These are phyloP conservation scores for Coemansia sp. DNA, from an alignment of 192 early-diverging fungal genomes.

Conservation along the genomic window DNA sequence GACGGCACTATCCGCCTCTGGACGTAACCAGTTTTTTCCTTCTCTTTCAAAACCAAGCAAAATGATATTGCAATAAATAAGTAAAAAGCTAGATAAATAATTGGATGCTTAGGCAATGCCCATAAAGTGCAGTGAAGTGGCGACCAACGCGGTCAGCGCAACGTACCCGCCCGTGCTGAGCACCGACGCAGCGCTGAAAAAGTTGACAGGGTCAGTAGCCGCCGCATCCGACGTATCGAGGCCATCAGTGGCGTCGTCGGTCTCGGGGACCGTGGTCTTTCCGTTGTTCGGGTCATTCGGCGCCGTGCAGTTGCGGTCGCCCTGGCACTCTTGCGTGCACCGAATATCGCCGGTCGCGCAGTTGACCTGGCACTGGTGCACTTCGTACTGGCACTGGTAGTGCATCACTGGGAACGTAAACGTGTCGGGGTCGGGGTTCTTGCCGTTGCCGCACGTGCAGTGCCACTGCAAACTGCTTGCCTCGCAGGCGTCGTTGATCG, in stretches of 20 bases:
- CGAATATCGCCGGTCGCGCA: conserved; percentile 53
- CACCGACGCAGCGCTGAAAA: conserved; percentile 43
- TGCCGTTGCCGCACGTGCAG: conserved; percentile 53
- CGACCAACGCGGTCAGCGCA: conserved; percentile 34
- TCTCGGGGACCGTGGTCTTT: conserved; percentile 34
- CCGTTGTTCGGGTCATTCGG: conserved; percentile 52
- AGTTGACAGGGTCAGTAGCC: conserved; percentile 33
- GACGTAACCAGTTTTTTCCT: conserved; percentile 51
- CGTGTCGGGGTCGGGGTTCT: conserved; percentile 50
- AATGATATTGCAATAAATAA: conserved; percentile 3
- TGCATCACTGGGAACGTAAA: conserved; percentile 56
- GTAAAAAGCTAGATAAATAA: not conserved
- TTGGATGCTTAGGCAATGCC: conserved; percentile 24
- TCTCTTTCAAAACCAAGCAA: not conserved
- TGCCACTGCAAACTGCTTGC: conserved; percentile 42
- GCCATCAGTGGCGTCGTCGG: conserved; percentile 35
- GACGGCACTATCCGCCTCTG: conserved; percentile 87
- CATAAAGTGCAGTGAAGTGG: conserved; percentile 35
- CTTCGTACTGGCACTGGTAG: conserved; percentile 50
- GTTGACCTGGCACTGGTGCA: conserved; percentile 52
- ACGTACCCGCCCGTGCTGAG: conserved; percentile 40
- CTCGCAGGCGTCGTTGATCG: conserved; percentile 52
- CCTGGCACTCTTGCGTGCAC: conserved; percentile 55
- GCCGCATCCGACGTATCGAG: conserved; percentile 29
- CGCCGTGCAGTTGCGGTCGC: conserved; percentile 52